These are phyloP conservation scores for Cladophialophora chaetospira DNA, from an alignment of 2,329 filamentous ascomycete genomes.

Conservation along the genomic window DNA sequence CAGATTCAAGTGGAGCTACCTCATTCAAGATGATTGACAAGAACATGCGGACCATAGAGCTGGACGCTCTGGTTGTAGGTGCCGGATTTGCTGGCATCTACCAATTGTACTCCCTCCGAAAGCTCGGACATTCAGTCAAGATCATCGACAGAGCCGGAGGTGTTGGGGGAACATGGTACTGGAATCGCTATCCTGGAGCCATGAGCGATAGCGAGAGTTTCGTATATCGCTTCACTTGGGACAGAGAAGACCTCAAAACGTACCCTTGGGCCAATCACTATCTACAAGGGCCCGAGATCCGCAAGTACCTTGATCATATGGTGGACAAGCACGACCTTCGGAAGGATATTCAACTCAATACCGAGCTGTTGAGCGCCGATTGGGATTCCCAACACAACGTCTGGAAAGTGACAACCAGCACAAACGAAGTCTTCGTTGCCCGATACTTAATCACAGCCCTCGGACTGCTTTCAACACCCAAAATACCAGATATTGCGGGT, in stretches of 20 bases:
- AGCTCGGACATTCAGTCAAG: slow-evolving; percentile 50
- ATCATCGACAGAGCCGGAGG: slow-evolving; percentile 57
- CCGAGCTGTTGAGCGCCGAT: slow-evolving; percentile 44
- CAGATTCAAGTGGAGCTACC: slow-evolving; percentile 5
- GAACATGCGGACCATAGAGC: slow-evolving; percentile 11
- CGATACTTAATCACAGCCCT: slow-evolving; percentile 45
- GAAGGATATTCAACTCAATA: slow-evolving; percentile 49
- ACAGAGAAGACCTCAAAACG: slow-evolving; percentile 46
- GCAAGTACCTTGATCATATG: slow-evolving; percentile 51
- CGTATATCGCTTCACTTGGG: slow-evolving; percentile 44
- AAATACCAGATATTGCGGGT: slow-evolving; percentile 41
- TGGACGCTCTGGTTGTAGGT: slow-evolving; percentile 37
- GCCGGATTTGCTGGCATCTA: slow-evolving; percentile 49
- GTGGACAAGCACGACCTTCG: slow-evolving; percentile 47
- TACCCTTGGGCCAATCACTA: slow-evolving; percentile 34
- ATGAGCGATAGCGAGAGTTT: slow-evolving; percentile 26
- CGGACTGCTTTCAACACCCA: slow-evolving; percentile 43
- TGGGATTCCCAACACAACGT: slow-evolving; percentile 40
- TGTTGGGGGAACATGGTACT: slow-evolving; percentile 43
- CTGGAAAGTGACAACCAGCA: slow-evolving; percentile 50
- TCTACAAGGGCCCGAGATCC: slow-evolving; percentile 44
- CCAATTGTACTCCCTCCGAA: slow-evolving; percentile 54
- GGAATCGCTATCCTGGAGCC: slow-evolving; percentile 45
- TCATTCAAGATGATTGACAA: slow-evolving; percentile 2
- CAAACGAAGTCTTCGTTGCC: slow-evolving; percentile 39